Evolutionary conservation across 768 basidiomycete genomes (phyloP), one percentile per base, ranked within the genome.

Genomic region (Grammothele lineata): DNA sequence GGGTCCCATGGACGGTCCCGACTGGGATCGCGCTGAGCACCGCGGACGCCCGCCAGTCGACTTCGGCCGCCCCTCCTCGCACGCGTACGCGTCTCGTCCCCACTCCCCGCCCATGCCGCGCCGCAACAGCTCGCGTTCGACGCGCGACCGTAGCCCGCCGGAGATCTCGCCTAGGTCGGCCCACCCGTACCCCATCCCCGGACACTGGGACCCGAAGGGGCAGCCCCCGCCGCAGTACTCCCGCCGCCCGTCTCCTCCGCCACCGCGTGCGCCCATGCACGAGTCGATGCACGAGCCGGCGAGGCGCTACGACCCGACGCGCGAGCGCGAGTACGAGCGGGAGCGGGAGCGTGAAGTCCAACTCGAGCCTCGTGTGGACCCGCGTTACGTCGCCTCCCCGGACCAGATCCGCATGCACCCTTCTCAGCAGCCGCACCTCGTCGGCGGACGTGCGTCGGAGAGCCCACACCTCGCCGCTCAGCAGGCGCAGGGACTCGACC

Each of bases 231-330:
- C 35, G 35, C n/a, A 8, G 35, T 17, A 36, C 6, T 36, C 63
- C 0, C 48, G 54, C 0, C 47, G 43, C 11, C 43, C 42, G 15
- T 43, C 48, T 7, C 46, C 54, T 3, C 55, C 46, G 7, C 46
- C 54, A 4, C 53, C 53, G 12, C 55, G 42, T 22, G 42, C 51
- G 24, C 40, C 49, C 3, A 30, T 41, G 26, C 30, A 9, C 9
- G 8, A 8, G 35, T 19, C 12, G 35, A 14, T n/a, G 9, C 48
- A 48, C 18, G 69, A 62, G 22, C 58, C 72, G 0, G 67, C 64
- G 14, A 70, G 79, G 53, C 72, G 85, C 15, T 87, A 87, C 52
- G 85, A 87, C 55, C 83, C 83, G 33, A 62, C 66, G 35, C 66
- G 72, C 15, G 75, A 59, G 41, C n/a, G n/a, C n/a, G 54, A 50